Conservation (phyloP, 345 rosid species). For the Eucalyptus decipiens region DNA sequence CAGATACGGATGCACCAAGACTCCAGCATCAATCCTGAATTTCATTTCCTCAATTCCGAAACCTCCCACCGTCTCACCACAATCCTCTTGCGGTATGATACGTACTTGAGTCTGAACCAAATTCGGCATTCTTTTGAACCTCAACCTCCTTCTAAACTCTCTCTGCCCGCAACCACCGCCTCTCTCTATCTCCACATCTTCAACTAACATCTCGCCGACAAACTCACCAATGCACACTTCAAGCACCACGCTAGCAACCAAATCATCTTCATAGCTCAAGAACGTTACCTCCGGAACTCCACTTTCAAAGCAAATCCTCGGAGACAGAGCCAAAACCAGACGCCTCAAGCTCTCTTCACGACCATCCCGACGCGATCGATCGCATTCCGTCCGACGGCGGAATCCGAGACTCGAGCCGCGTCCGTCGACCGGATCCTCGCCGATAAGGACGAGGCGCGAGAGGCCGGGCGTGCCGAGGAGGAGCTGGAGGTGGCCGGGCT, state of each 20-base stretch:
- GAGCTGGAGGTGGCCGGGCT: constrained; percentile 78
- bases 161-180: constrained; percentile 6
- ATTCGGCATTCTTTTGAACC: constrained; percentile 85
- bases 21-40: constrained; percentile 1
- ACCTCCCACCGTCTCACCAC: not conserved
- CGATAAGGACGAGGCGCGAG: constrained; percentile 57
- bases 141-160: constrained; percentile 73
- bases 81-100: constrained; percentile 9
- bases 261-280: constrained; percentile 47
- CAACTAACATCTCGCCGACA: constrained; percentile 75
- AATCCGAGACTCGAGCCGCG: constrained; percentile 2
- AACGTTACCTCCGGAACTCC: constrained; percentile 24
- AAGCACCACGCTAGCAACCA: constrained; percentile 29
- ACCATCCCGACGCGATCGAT: not conserved
- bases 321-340: constrained; percentile 42
- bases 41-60: not conserved
- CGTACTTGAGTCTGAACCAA: constrained; percentile 54
- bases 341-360: constrained; percentile 22
- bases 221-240: constrained; percentile 38
- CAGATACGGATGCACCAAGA: constrained; percentile 67
- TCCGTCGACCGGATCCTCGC: constrained; percentile 11
- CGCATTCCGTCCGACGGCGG: not conserved
- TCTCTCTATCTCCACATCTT: constrained; percentile 55
- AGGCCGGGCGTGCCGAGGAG: constrained; percentile 39
- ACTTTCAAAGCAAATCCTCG: constrained; percentile 9